Conservation (phyloP, 306 rosid genomes). For the Begonia fuchsioides region DNA sequence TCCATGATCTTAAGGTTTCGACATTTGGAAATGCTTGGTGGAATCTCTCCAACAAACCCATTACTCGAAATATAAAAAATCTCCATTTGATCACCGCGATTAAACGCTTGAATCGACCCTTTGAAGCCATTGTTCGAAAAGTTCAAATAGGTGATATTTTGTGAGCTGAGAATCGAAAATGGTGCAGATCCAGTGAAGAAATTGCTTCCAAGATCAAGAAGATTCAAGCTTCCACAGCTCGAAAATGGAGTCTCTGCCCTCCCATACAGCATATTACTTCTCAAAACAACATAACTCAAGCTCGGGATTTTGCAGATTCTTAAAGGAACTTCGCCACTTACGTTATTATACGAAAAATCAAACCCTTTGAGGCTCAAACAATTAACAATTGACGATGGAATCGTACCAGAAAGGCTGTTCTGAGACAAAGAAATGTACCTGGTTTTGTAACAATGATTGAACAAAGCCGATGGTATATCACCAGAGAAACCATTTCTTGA, state of each 20-base stretch:
- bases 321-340: conserved; percentile 56
- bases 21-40: conserved; percentile 63
- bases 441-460: conserved; percentile 58
- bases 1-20: conserved; percentile 53
- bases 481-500: conserved; percentile 74
- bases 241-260: conserved; percentile 31
- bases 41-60: conserved; percentile 67
- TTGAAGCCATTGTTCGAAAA: conserved; percentile 46
- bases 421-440: conserved; percentile 72
- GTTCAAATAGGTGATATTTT: conserved; percentile 59
- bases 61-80: conserved; percentile 69
- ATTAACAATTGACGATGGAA: conserved; percentile 57
- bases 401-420: conserved; percentile 50
- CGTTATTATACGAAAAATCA: conserved; percentile 84
- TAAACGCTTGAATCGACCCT: conserved; percentile 50
- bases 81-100: conserved; percentile 60
- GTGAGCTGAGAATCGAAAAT: conserved; percentile 39
- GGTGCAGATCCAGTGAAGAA: conserved; percentile 54
- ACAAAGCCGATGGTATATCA: conserved; percentile 64
- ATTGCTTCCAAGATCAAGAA: conserved; percentile 72
- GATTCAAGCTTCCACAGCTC: conserved; percentile 47
- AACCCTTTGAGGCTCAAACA: conserved; percentile 81
- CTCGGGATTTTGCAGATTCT: conserved; percentile 51
- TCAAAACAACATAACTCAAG: conserved; percentile 50
- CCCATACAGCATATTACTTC: conserved; percentile 71